Conservation (phyloP, 176 grass and related monocot genomes). For the Oryza nivara region DNA sequence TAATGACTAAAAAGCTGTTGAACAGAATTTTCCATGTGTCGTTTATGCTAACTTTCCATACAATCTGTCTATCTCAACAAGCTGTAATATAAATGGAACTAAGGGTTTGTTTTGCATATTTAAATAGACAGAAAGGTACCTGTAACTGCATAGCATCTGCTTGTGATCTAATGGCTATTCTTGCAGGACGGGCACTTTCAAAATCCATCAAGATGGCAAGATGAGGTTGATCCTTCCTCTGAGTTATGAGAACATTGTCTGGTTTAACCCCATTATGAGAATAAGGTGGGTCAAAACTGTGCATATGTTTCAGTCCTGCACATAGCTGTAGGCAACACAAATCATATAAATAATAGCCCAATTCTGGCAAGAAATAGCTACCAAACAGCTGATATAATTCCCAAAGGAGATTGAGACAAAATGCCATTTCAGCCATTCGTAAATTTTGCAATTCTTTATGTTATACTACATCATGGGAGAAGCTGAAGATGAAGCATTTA, state of each 20-base stretch:
- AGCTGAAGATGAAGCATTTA: slow-evolving; percentile 45
- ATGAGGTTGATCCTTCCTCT: slow-evolving; percentile 57
- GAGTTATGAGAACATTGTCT: slow-evolving; percentile 81
- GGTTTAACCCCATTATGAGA: slow-evolving; percentile 90
- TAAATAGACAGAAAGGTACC: slow-evolving; percentile 39
- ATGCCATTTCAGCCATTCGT: not conserved
- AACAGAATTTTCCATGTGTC: not conserved
- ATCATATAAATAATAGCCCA: slow-evolving; percentile 11
- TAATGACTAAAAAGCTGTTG: not conserved
- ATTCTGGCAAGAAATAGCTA: not conserved
- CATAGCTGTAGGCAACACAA: slow-evolving; percentile 64
- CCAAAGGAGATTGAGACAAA: not conserved
- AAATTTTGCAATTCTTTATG: not conserved
- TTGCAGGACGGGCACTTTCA: slow-evolving; percentile 72
- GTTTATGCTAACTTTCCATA: not conserved
- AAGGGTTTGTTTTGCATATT: slow-evolving; percentile 23
- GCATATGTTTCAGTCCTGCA: slow-evolving; percentile 85
- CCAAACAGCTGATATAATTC: not conserved
- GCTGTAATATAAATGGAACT: slow-evolving; percentile 15
- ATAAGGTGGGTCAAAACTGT: slow-evolving; percentile 85
- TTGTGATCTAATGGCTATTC: slow-evolving; percentile 67
- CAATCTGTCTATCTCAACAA: not conserved
- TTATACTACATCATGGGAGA: slow-evolving; percentile 21
- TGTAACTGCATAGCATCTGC: slow-evolving; percentile 75
- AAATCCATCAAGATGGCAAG: slow-evolving; percentile 94